Base-by-base conservation (phyloP, 1,284 basidiomycete species). In the Pisolithus thermaeus region DNA sequence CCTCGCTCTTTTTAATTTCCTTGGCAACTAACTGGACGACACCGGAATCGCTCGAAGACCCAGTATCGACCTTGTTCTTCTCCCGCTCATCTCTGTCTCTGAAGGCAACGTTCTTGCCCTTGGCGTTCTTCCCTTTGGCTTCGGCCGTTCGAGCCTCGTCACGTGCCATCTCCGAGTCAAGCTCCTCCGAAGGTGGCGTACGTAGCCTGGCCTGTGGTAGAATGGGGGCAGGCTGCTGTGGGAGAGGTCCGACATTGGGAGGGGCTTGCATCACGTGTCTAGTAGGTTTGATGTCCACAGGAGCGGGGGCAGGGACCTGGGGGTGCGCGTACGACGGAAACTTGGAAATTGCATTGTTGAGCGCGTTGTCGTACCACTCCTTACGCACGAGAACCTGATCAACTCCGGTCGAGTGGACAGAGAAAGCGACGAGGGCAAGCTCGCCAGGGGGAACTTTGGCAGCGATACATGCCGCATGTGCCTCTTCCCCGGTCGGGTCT, bases 361-460 rank as follows among this genome's bases (percentile, higher is more conserved):
- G 68, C 0, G 87, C 88, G 18, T 72, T 65, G 55, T 88, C 85
- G 59, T 80, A 89, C 84, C 86, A 90, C 62, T 91, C 89, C 66
- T 81, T 84, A 57, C 85, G 79, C 58, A 92, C 85, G 40, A 90
- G 76, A 25, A 92, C 80, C 63, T 91, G 89, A 63, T 92, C 89
- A 20, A 92, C 88, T 25, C 88, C 89, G 28, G 78, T 81, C 11
- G 85, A 83, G 62, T 90, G 88, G 20, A 91, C 87, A 8, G 85
- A 87, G 70, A 90, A 90, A 28, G 86, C 87, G 8, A 90, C 86
- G 44, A 91, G 74, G 18, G 87, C 87, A 27, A 90, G 71, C 58
- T 88, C 85, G 32, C 86, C 85, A 0, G 83, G 80, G 12, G 78
- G 74, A 14, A 89, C 76, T 61, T 90, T 90, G 3, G 87, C 87